Conservation (phyloP, 2,329 filamentous ascomycete genomes). For the Stenocarpella maydis region DNA sequence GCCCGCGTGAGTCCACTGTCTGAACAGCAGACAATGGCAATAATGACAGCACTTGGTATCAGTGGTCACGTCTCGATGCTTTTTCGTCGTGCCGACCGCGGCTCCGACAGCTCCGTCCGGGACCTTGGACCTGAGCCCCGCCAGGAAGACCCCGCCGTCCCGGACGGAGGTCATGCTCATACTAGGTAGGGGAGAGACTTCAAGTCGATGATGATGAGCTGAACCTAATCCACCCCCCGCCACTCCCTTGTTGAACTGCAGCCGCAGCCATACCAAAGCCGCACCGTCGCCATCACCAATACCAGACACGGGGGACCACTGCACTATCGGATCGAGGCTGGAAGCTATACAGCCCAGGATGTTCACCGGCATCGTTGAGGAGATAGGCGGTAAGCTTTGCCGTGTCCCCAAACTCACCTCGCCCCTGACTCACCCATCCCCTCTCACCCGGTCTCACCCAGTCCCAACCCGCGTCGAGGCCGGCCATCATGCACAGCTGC, state of each 20-base stretch:
- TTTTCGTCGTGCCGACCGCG: conserved; percentile 10
- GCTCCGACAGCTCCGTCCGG: conserved; percentile 3
- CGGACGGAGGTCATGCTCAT: background rate
- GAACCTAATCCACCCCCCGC: background rate
- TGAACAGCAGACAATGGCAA: background rate
- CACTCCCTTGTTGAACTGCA: background rate
- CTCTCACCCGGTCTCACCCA: conserved; percentile 26
- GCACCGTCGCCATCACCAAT: background rate
- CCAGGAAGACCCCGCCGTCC: conserved; percentile 15
- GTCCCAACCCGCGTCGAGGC: conserved; percentile 40
- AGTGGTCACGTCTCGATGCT: background rate
- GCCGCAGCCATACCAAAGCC: background rate
- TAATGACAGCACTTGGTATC: background rate
- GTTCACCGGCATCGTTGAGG: conserved; percentile 96
- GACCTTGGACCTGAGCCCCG: background rate
- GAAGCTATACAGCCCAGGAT: conserved; percentile 56
- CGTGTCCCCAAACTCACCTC: conserved; percentile 12
- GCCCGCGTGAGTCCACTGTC: background rate
- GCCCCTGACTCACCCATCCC: conserved; percentile 27
- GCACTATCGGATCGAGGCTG: background rate
- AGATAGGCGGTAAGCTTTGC: conserved; percentile 79
- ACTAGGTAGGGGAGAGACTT: background rate
- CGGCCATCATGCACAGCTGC: background rate
- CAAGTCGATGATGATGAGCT: conserved; percentile 16
- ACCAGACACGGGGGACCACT: background rate